phyloP scores from a whole-genome alignment of 345 rosid species.

The Erucastrum elatum region DNA sequence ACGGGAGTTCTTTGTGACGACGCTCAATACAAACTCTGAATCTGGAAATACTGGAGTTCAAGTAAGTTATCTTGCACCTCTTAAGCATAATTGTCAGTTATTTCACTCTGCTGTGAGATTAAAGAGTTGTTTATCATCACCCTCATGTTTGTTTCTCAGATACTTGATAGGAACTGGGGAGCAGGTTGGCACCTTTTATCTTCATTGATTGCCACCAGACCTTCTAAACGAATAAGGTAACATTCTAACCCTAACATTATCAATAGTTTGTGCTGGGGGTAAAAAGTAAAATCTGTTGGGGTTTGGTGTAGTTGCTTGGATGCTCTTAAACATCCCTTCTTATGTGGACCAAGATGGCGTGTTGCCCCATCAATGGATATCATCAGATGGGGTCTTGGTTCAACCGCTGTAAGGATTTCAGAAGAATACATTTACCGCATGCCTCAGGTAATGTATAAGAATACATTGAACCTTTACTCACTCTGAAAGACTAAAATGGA shows the following conservation, averaged over 20 bases:
- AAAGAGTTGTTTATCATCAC: constrained; percentile 14
- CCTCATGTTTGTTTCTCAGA: constrained; percentile 46
- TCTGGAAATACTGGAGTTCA: constrained; percentile 80
- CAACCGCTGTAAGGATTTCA: constrained; percentile 81
- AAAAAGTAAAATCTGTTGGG: not conserved
- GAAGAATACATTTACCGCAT: constrained; percentile 84
- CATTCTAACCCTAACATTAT: not conserved
- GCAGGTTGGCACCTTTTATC: constrained; percentile 96
- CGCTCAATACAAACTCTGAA: constrained; percentile 58
- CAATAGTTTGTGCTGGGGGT: no score
- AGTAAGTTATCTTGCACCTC: constrained; percentile 42
- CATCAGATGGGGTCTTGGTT: constrained; percentile 95
- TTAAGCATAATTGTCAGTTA: not conserved
- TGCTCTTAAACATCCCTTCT: constrained; percentile 91
- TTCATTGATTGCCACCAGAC: constrained; percentile 70
- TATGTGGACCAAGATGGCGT: constrained; percentile 96
- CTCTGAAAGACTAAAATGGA: not conserved
- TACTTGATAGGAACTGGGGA: constrained; percentile 95
- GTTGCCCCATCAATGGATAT: constrained; percentile 84
- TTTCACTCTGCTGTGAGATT: constrained; percentile 5
- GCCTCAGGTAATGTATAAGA: constrained; percentile 59
- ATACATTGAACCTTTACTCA: not conserved
- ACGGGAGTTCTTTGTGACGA: constrained; percentile 77
- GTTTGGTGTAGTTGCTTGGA: constrained; percentile 64
- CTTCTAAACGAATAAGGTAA: constrained; percentile 82